A percentile compares a stretch with the other conserved stretches of the same genome.
phyloP scores from a whole-genome alignment of 2,329 filamentous ascomycete species.

The Aspergillus candidus region DNA sequence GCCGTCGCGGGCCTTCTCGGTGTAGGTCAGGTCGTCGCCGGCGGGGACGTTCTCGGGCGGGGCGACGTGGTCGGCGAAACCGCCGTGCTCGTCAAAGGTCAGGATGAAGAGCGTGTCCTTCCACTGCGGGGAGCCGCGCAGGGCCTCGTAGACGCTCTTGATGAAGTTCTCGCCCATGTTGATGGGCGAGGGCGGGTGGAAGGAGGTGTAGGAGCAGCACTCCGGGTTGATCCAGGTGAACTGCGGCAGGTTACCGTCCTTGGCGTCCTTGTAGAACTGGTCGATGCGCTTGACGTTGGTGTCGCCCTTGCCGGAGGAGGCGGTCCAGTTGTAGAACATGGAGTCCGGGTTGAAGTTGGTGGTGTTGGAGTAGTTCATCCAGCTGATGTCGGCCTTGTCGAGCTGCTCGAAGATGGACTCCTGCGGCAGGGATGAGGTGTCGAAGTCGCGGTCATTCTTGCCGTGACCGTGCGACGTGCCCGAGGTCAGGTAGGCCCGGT shows the following conservation, averaged over 20 bases:
- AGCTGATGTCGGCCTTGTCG: conserved; percentile 35
- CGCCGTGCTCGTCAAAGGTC: conserved; percentile 45
- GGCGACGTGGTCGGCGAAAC: conserved; percentile 44
- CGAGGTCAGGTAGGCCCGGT: conserved; percentile 34
- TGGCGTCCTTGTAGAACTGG: conserved; percentile 42
- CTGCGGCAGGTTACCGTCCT: conserved; percentile 38
- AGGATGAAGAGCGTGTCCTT: conserved; percentile 44
- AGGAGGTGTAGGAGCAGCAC: conserved; percentile 47
- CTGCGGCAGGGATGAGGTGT: conserved; percentile 31
- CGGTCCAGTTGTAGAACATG: conserved; percentile 41
- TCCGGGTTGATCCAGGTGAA: conserved; percentile 48
- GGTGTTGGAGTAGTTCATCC: conserved; percentile 46
- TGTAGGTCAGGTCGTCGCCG: conserved; percentile 32
- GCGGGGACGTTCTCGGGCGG: conserved; percentile 37
- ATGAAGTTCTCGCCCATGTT: conserved; percentile 42
- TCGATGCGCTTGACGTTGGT: conserved; percentile 34
- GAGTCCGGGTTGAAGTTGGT: conserved; percentile 42
- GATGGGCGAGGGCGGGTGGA: conserved; percentile 42
- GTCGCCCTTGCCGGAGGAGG: conserved; percentile 27
- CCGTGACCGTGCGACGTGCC: conserved; percentile 39
- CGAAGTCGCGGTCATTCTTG: conserved; percentile 31
- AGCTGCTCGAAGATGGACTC: conserved; percentile 39
- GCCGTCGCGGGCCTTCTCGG: conserved; percentile 31
- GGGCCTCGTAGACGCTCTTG: conserved; percentile 43
- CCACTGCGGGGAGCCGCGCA: conserved; percentile 43